Base-by-base conservation (phyloP, 441 rosid genomes). In the Sinapis alba region DNA sequence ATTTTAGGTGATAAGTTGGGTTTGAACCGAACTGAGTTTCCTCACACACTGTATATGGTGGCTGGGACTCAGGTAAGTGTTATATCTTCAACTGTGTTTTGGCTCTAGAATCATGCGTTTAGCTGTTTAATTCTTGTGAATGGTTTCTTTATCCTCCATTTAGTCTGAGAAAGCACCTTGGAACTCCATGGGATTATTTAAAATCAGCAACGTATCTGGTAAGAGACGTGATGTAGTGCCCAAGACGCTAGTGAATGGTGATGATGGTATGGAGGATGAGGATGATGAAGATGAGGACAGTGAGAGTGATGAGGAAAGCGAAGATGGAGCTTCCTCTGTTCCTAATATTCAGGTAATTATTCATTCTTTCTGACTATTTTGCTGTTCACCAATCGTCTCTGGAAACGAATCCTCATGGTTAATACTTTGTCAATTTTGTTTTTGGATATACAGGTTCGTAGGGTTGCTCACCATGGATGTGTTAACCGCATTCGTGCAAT, bases 401-500 rank as follows among this genome's bases (percentile, higher is more conserved):
- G 23, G 64, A 15, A 13, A 24, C 27, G 27, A 41, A 18, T 36
- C 65, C n/a, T 74, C 75, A 23, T 54, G 66, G 64, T 60, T 60
- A 30, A 51, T 9, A 7, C 27, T 50, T 71, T 62, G 56, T 68
- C 51, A 11, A 15, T 8, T 30, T 76, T 78, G 74, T 68, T 24
- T 41, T 41, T 41, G 15, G 62, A 32, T 76, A 10, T 73, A 68
- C 15, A 91, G 86, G 80, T 51, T 9, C 24, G 58, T 13, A 53
- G 58, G 26, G 87, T 91, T 62, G 86, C 92, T 66, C 99, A 91
- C 79, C 85, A 87, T 74, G 96, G 99, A 47, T 87, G 85, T 81
- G 86, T 95, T 65, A 93, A 95, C 81, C 97, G 98, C 36, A 89
- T 95, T 15, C 93, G 97, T 71, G 87, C 98, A 53, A 93, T 93